Percentiles rank a stretch among this genome's conserved stretches.
These are phyloP conservation scores for Dictyostelium purpureum DNA, from an alignment of 78 protist genomes.

Conservation along the genomic window DNA sequence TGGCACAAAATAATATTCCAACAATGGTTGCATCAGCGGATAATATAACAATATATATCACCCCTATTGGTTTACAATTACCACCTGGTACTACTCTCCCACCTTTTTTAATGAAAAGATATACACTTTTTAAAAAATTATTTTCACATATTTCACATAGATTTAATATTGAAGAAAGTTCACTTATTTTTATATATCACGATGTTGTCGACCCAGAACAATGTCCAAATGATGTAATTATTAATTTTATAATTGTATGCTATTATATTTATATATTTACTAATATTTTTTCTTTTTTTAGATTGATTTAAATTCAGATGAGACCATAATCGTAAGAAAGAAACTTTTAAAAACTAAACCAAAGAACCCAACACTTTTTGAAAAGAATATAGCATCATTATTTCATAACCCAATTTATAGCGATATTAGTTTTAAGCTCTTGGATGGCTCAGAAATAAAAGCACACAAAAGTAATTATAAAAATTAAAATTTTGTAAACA, in stretches of 20 bases:
- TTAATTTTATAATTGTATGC: not conserved
- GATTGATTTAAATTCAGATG: conserved; percentile 51
- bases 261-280: not conserved
- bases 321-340: conserved; percentile 47
- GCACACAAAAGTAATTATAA: conserved; percentile 45
- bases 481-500: not conserved
- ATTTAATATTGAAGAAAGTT: conserved; percentile 48
- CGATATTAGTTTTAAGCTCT: conserved; percentile 35
- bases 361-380: not conserved
- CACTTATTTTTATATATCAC: conserved; percentile 39
- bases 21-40: not conserved
- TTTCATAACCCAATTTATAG: conserved; percentile 24
- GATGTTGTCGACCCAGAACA: conserved; percentile 42
- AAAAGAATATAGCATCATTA: conserved; percentile 8
- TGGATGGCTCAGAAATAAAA: conserved; percentile 17
- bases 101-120: conserved; percentile 66
- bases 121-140: conserved; percentile 59
- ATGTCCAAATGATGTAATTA: conserved; percentile 36
- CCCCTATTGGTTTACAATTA: conserved; percentile 23
- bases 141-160: conserved; percentile 61
- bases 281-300: not conserved
- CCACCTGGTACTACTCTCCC: conserved; percentile 19
- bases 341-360: not conserved
- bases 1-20: not conserved
- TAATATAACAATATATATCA: conserved; percentile 21